phyloP scores from a whole-genome alignment of 176 grass and related monocot genomes.

The Pontederia crassipes region DNA sequence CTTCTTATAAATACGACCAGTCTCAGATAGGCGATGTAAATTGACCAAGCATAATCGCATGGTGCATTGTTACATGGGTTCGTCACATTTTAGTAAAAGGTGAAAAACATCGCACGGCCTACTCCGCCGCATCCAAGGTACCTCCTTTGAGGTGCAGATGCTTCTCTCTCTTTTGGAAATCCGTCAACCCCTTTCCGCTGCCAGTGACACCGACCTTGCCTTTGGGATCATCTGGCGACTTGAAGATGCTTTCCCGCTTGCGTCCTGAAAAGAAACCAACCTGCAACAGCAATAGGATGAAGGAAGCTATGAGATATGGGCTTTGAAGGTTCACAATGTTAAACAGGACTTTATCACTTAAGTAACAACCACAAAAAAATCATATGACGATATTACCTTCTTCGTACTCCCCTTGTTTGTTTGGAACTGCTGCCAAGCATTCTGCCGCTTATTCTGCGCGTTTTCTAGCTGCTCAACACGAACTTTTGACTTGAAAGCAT shows the following conservation, averaged over 20 bases:
- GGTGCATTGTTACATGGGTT: too few relatives aligned
- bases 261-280: slow-evolving; percentile 89
- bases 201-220: slow-evolving; percentile 97
- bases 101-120: not conserved
- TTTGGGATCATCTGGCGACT: slow-evolving; percentile 88
- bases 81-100: too few relatives aligned
- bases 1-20: too few relatives aligned
- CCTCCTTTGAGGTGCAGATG: slow-evolving; percentile 83
- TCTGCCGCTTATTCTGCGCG: slow-evolving; percentile 89
- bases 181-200: slow-evolving; percentile 89
- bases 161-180: slow-evolving; percentile 97
- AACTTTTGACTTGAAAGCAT: slow-evolving; percentile 97
- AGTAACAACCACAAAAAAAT: not conserved
- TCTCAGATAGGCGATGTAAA: too few relatives aligned
- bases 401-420: slow-evolving; percentile 86
- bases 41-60: too few relatives aligned
- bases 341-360: too few relatives aligned
- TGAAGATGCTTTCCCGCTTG: slow-evolving; percentile 97
- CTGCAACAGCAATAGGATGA: slow-evolving; percentile 24
- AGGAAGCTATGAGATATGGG: not conserved
- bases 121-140: slow-evolving; percentile 43
- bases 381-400: slow-evolving; percentile 38
- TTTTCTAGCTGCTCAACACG: slow-evolving; percentile 78
- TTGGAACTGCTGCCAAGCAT: slow-evolving; percentile 98
- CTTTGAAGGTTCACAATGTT: not conserved